Percentiles rank a stretch among this genome's conserved stretches.
These are phyloP conservation scores for Colletotrichum plurivorum DNA, from an alignment of 2,329 filamentous ascomycete genomes.

Conservation along the genomic window DNA sequence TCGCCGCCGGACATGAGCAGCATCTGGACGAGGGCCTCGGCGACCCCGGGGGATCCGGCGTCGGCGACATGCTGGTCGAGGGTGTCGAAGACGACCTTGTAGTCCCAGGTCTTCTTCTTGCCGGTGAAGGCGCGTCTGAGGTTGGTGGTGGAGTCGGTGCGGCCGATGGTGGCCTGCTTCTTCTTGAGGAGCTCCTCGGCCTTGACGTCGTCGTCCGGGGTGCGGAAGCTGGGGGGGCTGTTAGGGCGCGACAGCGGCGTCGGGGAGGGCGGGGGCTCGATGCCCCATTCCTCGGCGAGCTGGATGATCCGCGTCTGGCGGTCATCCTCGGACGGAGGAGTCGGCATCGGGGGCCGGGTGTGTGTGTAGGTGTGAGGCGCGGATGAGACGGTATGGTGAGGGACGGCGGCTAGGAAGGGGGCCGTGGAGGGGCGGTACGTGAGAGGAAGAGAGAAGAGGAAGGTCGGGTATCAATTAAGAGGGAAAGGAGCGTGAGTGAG, in stretches of 20 bases:
- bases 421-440: background rate
- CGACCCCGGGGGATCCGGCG: constrained; percentile 66
- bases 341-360: constrained; percentile 36
- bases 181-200: constrained; percentile 70
- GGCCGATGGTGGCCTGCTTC: constrained; percentile 52
- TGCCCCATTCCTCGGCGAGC: constrained; percentile 65
- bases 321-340: constrained; percentile 43
- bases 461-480: background rate
- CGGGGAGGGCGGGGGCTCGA: constrained; percentile 57
- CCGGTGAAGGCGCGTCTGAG: constrained; percentile 60
- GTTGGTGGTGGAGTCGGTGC: constrained; percentile 47
- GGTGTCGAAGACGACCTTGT: constrained; percentile 66
- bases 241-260: constrained; percentile 58
- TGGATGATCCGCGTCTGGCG: constrained; percentile 64
- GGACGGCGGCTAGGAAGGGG: background rate
- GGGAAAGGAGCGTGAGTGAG: constrained; percentile 22
- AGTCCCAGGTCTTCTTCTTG: constrained; percentile 66
- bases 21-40: constrained; percentile 68
- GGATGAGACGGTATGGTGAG: constrained; percentile 25
- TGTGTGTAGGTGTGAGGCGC: background rate
- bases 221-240: constrained; percentile 59
- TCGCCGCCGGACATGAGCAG: constrained; percentile 65
- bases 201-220: constrained; percentile 62
- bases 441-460: background rate
- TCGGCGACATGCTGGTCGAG: constrained; percentile 64